Percentiles rank a stretch among this genome's conserved stretches.
These are phyloP conservation scores for Vararia minispora DNA, from an alignment of 768 basidiomycete species.

Conservation along the genomic window DNA sequence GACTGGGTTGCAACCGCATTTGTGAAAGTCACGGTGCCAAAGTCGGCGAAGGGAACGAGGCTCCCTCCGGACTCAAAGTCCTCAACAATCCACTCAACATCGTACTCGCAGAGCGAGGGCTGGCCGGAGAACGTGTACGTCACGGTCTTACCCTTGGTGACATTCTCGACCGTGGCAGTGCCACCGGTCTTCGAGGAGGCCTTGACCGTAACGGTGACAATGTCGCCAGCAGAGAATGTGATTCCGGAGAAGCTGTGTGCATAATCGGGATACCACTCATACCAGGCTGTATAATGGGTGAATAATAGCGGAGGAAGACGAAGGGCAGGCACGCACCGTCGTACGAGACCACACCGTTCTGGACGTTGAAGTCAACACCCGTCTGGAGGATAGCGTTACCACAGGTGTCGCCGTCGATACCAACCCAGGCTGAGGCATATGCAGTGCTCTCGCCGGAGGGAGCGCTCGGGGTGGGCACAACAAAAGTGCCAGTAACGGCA, in stretches of 20 bases:
- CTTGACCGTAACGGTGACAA: constrained; percentile 15
- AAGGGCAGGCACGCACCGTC: constrained; percentile 14
- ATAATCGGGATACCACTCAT: constrained; percentile 20
- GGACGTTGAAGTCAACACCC: constrained; percentile 20
- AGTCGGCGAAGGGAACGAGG: constrained; percentile 24
- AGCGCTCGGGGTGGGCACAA: not conserved
- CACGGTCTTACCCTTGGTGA: constrained; percentile 14
- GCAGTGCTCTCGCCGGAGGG: not conserved
- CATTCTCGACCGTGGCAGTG: constrained; percentile 16
- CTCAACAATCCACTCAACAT: constrained; percentile 26
- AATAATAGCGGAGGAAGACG: not conserved
- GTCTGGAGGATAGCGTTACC: constrained; percentile 21
- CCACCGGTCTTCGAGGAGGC: constrained; percentile 14
- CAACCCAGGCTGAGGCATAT: constrained; percentile 21
- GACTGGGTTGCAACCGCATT: constrained; percentile 17
- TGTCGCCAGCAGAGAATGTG: constrained; percentile 14
- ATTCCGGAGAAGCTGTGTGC: constrained; percentile 20
- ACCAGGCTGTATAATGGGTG: constrained; percentile 12
- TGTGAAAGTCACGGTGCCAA: constrained; percentile 22
- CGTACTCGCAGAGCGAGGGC: constrained; percentile 16
- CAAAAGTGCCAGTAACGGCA: not conserved
- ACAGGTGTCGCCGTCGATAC: constrained; percentile 23
- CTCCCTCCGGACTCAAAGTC: constrained; percentile 12
- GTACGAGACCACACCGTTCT: constrained; percentile 13
- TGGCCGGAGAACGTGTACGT: constrained; percentile 17